Base-by-base conservation (phyloP, 164 flowering plant species). In the Chimonanthus salicifolius region DNA sequence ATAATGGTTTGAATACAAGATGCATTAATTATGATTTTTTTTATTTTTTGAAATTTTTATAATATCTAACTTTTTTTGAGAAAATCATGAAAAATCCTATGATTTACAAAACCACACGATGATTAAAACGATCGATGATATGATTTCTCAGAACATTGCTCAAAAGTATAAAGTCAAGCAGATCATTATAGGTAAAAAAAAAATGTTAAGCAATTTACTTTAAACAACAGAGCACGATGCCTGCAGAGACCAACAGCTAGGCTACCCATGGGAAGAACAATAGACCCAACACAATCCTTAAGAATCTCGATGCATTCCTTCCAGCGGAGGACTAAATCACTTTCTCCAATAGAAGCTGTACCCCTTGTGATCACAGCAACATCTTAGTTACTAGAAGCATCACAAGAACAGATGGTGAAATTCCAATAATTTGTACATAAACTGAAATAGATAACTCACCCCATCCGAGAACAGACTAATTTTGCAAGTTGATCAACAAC, bases 401-500 rank as follows among this genome's bases (percentile, higher is more conserved):
- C 48, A 33, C 66, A 20, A 6, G 62, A 48, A 63, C 44, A 73
- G 47, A 78, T 47, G 49, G 51, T 20, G 48, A 46, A 5, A 33
- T 18, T 54, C 10, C 11, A n/a, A 54, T 68, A 43, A 10, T 62
- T 64, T 3, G 33, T 49, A 15, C 60, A 48, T n/a, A n/a, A 67
- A 54, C 49, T 5, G 69, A 18, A 10, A 16, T 15, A 69, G 54
- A 71, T 5, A 74, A 81, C 98, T 87, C 79, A 95, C 99, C 98
- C 98, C 98, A 95, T 82, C 48, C 78, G 87, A 71, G 69, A 84
- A 83, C 89, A 90, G 7, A 93, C 94, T 66, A 95, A 87, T 83
- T 87, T 91, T 72, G 96, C 92, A 45, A 95, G 90, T 79, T 90
- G 90, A 75, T 93, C 94, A 76, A 93, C 97, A 58, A 90, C 91